Base-by-base conservation (phyloP, 768 basidiomycete genomes). In the Melanogaster broomeanus region DNA sequence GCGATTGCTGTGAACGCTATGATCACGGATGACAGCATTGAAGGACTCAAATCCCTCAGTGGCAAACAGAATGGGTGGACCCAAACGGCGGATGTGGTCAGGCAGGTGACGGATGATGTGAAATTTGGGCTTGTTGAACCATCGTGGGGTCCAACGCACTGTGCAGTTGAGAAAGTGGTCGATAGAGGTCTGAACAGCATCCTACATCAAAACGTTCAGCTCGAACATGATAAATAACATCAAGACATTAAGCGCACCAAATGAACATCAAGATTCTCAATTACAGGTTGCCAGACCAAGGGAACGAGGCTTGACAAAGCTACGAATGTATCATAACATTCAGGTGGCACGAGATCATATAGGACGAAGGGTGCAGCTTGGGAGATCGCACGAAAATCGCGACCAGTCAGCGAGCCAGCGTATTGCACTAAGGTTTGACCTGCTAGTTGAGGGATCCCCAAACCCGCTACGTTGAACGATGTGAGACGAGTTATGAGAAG, bases 91-190 rank as follows among this genome's bases (percentile, higher is more conserved):
- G 35, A 78, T 72, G 48, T 77, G 71, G 0, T 53, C 47, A 0
- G 66, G 63, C 0, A 78, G 55, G 52, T 78, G 76, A 1, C 69
- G 30, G 6, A 77, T 30, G 24, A 77, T 60, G 38, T 78, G 76
- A 52, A 77, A 75, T 49, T 77, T 78, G 2, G 73, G 68, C 52
- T 78, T 77, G 48, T 73, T 74, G 55, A 76, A 74, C 71, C 68
- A 76, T 11, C 38, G 58, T 21, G 49, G 50, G 6, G 63, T 68
- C 63, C 63, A 67, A 2, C 30, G 49, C 5, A 65, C 68, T 0
- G 70, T 67, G 16, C 61, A 60, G 5, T 55, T 39, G 3, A 78
- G 66, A 46, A 78, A 75, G 21, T 70, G 48, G 2, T 74, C 42
- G 28, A 78, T 76, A 25, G 61, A 63, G 3, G 47, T 18, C 27